phyloP scores from a whole-genome alignment of 1,139 yeast genomes.

The Yamadazyma triangularis region DNA sequence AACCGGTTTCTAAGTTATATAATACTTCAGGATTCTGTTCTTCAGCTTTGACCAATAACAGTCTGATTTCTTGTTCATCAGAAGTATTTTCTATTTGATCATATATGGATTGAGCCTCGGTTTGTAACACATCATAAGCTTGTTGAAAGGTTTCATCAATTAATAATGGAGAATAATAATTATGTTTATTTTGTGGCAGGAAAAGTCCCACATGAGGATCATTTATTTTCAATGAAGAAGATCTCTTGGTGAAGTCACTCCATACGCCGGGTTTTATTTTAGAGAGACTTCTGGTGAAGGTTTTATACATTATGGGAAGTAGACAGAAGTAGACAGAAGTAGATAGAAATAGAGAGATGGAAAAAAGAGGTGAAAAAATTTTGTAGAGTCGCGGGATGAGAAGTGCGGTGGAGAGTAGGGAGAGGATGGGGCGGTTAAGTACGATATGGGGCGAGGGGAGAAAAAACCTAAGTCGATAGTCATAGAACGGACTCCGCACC shows the following conservation, averaged over 20 bases:
- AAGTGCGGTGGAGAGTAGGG: neutral
- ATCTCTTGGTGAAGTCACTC: conserved; percentile 42
- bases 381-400: neutral
- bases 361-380: neutral
- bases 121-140: conserved; percentile 59
- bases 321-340: too few relatives aligned
- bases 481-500: neutral
- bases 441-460: neutral
- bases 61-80: conserved; percentile 15
- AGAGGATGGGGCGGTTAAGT: neutral
- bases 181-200: conserved; percentile 8
- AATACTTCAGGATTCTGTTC: conserved; percentile 76
- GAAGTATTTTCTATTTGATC: conserved; percentile 14
- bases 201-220: conserved; percentile 1
- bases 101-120: conserved; percentile 28
- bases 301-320: conserved; percentile 9
- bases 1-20: conserved; percentile 53
- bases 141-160: conserved; percentile 68
- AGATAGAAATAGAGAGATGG: too few relatives aligned
- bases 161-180: conserved; percentile 63
- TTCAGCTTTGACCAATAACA: conserved; percentile 47
- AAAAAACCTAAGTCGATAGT: neutral
- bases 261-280: conserved; percentile 32
- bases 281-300: conserved; percentile 10
- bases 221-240: conserved; percentile 26